Conservation (phyloP, 768 basidiomycete genomes). For the Leccinum obscurum region DNA sequence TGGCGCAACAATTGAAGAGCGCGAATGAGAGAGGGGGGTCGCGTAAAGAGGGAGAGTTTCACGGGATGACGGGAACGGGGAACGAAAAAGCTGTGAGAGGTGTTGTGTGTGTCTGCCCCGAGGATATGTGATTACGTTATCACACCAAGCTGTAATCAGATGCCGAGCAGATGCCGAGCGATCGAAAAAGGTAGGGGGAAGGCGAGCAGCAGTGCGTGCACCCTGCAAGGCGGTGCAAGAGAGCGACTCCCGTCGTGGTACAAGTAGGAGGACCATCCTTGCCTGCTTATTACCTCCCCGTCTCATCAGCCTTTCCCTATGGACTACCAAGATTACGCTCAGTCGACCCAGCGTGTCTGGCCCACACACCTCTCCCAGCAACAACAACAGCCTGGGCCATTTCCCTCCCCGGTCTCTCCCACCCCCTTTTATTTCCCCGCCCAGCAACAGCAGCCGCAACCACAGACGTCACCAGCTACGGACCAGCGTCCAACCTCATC, state of each 20-base stretch:
- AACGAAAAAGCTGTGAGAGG: neutral
- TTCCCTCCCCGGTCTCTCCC: constrained; percentile 30
- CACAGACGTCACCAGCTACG: constrained; percentile 16
- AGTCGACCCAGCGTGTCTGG: constrained; percentile 26
- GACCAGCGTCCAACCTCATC: constrained; percentile 33
- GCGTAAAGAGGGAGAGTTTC: neutral
- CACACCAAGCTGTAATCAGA: constrained; percentile 20
- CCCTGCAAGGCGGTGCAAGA: constrained; percentile 16
- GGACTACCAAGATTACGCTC: constrained; percentile 34
- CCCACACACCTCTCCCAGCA: constrained; percentile 18
- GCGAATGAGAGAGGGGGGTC: neutral
- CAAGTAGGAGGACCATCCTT: constrained; percentile 10
- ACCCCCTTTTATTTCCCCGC: constrained; percentile 24
- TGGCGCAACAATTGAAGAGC: constrained; percentile 6
- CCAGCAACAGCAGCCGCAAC: constrained; percentile 16
- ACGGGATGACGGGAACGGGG: constrained; percentile 6
- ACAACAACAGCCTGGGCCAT: constrained; percentile 10
- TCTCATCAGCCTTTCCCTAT: constrained; percentile 4
- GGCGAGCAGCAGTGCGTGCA: constrained; percentile 5
- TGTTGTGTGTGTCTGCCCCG: neutral
- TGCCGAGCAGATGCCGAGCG: constrained; percentile 12
- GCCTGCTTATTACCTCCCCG: neutral
- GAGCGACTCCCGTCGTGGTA: constrained; percentile 7
- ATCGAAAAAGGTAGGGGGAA: constrained; percentile 2
- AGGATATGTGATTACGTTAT: constrained; percentile 14